phyloP scores from a whole-genome alignment of 225 moss, liverwort and hornwort species.

The Physcomitrellopsis africana region DNA sequence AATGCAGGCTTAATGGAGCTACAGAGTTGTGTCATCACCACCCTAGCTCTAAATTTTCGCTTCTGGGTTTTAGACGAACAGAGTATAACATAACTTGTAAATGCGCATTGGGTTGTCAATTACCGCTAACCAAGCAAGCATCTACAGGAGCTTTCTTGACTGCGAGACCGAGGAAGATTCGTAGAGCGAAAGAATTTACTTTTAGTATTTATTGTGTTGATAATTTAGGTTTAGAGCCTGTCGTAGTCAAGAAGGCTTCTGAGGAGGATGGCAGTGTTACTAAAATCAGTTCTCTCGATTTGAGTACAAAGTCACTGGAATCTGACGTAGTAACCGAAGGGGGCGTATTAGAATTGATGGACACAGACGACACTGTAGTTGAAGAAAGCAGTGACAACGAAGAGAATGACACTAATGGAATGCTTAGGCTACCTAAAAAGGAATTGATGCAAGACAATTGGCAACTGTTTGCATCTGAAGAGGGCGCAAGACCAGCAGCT shows the following conservation, averaged over 20 bases:
- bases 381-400: constrained; percentile 26
- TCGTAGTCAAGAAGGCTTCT: constrained; percentile 29
- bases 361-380: constrained; percentile 33
- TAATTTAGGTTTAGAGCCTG: constrained; percentile 37
- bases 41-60: constrained; percentile 12
- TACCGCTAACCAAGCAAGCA: constrained; percentile 12
- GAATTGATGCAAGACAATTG: constrained; percentile 43
- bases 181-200: not conserved
- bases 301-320: constrained; percentile 21
- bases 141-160: constrained; percentile 18
- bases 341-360: constrained; percentile 32
- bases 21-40: not conserved
- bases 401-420: constrained; percentile 34
- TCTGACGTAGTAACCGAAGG: constrained; percentile 18
- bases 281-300: not conserved
- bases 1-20: constrained; percentile 26
- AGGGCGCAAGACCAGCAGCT: constrained; percentile 39
- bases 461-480: constrained; percentile 58
- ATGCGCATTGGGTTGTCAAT: constrained; percentile 26
- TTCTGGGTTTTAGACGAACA: constrained; percentile 21
- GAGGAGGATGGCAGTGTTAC: constrained; percentile 31
- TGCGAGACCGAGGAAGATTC: constrained; percentile 24
- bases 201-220: constrained; percentile 25
- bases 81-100: constrained; percentile 2
- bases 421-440: constrained; percentile 38